A percentile compares a stretch with the other conserved stretches of the same genome.
Conservation (phyloP, 176 grass and related monocot species). For the Ananas comosus region DNA sequence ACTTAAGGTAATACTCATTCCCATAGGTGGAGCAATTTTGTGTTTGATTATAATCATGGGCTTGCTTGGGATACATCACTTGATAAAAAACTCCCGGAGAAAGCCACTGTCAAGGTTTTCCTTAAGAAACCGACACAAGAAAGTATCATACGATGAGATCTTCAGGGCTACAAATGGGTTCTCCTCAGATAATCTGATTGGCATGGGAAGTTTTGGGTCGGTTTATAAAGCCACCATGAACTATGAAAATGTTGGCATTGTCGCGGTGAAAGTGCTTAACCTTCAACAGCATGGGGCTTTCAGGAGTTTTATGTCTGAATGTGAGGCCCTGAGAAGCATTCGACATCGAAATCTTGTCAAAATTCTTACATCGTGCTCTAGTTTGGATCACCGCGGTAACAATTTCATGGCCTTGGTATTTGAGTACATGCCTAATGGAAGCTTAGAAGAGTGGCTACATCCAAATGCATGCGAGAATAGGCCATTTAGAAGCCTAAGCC, state of each 20-base stretch:
- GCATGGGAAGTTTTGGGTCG: conserved; percentile 24
- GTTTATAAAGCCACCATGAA: conserved; percentile 35
- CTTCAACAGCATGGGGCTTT: conserved; percentile 31
- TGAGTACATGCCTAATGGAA: conserved; percentile 39
- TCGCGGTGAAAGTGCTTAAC: conserved; percentile 48
- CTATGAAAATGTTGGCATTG: conserved; percentile 4
- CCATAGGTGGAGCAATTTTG: conserved; percentile 3
- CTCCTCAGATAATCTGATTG: conserved; percentile 30
- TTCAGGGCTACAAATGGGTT: conserved; percentile 42
- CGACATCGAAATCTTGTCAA: conserved; percentile 50
- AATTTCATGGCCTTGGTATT: conserved; percentile 52
- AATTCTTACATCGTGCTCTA: conserved; percentile 39
- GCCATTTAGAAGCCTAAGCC: conserved; percentile 3
- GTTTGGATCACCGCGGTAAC: conserved; percentile 31
- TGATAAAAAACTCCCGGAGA: conserved; percentile 1
- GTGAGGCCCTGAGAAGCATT: conserved; percentile 33
- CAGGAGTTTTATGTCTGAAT: conserved; percentile 54
- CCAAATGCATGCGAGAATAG: background rate
- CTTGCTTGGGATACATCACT: background rate
- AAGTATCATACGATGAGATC: conserved; percentile 40
- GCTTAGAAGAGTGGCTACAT: conserved; percentile 44
- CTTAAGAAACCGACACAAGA: conserved; percentile 1
- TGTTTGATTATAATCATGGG: conserved; percentile 7
- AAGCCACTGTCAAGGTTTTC: background rate
- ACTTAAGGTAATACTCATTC: conserved; percentile 11